These are phyloP conservation scores for Colletotrichum somersetense DNA, from an alignment of 2,329 filamentous ascomycete genomes.

Conservation along the genomic window DNA sequence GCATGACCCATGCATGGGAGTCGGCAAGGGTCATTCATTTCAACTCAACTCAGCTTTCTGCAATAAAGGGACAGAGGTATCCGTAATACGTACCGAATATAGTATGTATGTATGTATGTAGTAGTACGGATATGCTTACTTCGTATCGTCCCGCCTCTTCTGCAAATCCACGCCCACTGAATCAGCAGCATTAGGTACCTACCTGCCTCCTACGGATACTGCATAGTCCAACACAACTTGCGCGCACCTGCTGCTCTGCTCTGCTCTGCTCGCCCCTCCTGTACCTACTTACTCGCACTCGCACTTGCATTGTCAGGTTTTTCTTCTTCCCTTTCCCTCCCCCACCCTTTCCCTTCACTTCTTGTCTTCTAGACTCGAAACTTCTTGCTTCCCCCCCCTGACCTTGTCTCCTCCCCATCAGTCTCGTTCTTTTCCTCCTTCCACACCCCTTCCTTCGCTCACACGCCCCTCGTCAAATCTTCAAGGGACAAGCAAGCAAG, in stretches of 20 bases:
- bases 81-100: too few relatives aligned
- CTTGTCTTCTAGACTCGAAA: conserved; percentile 13
- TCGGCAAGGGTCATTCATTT: neutral
- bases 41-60: neutral
- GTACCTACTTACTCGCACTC: too few relatives aligned
- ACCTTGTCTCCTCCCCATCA: neutral
- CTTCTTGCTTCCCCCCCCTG: neutral
- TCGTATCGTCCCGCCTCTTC: too few relatives aligned
- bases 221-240: neutral
- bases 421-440: neutral
- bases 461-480: too few relatives aligned
- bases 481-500: neutral
- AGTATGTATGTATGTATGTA: too few relatives aligned
- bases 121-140: too few relatives aligned
- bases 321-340: neutral
- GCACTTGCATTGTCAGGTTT: neutral
- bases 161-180: too few relatives aligned
- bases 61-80: too few relatives aligned
- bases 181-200: too few relatives aligned
- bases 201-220: too few relatives aligned
- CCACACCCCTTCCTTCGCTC: neutral
- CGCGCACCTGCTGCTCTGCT: neutral
- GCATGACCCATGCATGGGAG: neutral
- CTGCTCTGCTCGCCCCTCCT: neutral
- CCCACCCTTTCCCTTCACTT: neutral